Evolutionary conservation across 140 eudicot genomes (phyloP), one percentile per base, ranked within the genome.

Genomic region (Flaveria floridana): DNA sequence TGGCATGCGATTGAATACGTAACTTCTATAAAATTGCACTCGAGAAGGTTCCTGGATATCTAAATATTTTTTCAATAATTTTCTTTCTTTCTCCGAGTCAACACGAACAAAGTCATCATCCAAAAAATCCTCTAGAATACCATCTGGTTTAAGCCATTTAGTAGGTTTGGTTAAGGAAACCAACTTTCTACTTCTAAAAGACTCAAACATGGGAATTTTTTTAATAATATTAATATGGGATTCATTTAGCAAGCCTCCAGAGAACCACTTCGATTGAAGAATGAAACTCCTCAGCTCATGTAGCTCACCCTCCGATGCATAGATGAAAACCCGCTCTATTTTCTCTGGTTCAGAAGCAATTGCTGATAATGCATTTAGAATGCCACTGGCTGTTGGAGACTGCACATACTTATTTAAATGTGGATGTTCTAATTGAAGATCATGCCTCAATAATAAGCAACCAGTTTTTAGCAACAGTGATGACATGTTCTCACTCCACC

Each of bases 401-500:
- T 91, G 97, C 81, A 95, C 99, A 82, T 82, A 95, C 48, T 79
- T 83, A 65, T 80, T 74, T 83, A 95, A 55, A 72, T 91, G 90
- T 10, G 86, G 74, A 83, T 91, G 97, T 71, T 95, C 96, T 37
- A 91, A 59, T 19, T 77, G 51, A 71, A 95, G 69, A 68, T 95
- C 96, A 65, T 85, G 87, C 83, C 96, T 95, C 81, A 95, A 82
- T 73, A 91, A 72, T 41, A 85, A 76, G 83, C 99, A 95, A 34
- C 99, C 99, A 11, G 83, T 83, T 78, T 81, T 88, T 68, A 85
- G 82, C 84, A 95, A 82, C 84, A 95, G 73, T 0, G 92, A 81
- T 10, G 91, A 87, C 85, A 95, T 84, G 84, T 95, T 95, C 79
- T 95, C 99, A 83, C 97, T 95, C 99, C 97, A 95, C 25, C 99